Percentiles rank a stretch among this genome's conserved stretches.
Evolutionary conservation across 768 basidiomycete genomes (phyloP).

Genomic region (Leucosporidium creatinivorum): DNA sequence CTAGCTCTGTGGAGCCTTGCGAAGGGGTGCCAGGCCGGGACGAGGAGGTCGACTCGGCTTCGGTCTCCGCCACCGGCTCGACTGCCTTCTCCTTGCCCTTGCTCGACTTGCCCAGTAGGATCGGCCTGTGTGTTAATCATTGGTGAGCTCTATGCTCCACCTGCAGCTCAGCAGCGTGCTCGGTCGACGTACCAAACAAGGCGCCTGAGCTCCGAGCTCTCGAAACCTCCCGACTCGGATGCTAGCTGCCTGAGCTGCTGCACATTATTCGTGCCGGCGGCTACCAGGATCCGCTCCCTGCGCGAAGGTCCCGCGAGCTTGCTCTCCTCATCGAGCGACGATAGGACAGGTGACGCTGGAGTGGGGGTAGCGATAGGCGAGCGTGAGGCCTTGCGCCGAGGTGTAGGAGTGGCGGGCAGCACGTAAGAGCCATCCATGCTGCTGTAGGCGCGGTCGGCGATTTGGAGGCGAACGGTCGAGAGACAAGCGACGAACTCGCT

Average conservation of each 20-base stretch:
- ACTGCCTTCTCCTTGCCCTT: constrained; percentile 2
- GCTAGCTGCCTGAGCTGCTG: constrained; percentile 36
- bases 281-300: constrained; percentile 32
- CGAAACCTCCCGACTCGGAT: constrained; percentile 40
- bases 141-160: neutral
- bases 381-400: no score
- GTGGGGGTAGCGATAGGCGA: no score
- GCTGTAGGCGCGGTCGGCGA: no score
- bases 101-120: constrained; percentile 9
- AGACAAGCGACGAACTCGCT: no score
- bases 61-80: neutral
- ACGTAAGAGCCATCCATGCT: no score
- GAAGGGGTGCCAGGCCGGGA: neutral
- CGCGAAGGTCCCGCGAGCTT: neutral
- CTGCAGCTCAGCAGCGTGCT: neutral
- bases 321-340: constrained; percentile 28
- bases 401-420: no score
- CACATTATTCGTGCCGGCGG: constrained; percentile 35
- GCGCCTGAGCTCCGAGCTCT: constrained; percentile 37
- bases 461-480: no score
- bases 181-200: constrained; percentile 39
- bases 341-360: no score
- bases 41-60: neutral
- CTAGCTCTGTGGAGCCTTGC: constrained; percentile 5
- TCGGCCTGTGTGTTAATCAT: constrained; percentile 20